Conservation (phyloP, 2,329 filamentous ascomycete genomes). For the Sporothrix phasma region DNA sequence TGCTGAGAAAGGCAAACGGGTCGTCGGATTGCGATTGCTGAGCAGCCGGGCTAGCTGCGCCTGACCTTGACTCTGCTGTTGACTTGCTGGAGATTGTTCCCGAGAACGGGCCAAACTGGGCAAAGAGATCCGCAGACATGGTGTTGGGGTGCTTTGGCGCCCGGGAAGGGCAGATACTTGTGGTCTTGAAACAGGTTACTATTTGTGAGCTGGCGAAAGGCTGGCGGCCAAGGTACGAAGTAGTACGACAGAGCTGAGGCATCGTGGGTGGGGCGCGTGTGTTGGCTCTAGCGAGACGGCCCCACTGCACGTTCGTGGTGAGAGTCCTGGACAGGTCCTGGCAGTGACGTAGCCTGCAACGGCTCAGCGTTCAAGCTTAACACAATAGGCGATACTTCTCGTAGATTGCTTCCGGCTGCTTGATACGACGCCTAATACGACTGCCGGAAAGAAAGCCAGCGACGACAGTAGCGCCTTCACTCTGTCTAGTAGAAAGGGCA, state of each 20-base stretch:
- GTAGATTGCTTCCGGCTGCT: too few species aligned
- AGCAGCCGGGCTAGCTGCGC: constrained; percentile 8
- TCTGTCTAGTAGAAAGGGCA: background rate
- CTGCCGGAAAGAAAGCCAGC: too few species aligned
- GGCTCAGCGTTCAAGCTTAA: too few species aligned
- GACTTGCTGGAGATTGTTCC: constrained; percentile 22
- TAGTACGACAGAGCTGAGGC: background rate
- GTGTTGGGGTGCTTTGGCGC: background rate
- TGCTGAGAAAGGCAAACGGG: constrained; percentile 27
- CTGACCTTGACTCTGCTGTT: constrained; percentile 20
- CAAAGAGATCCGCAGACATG: constrained; percentile 59
- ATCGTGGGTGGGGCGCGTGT: constrained; percentile 10
- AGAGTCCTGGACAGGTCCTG: background rate
- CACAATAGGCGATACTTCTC: too few species aligned
- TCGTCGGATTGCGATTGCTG: constrained; percentile 19
- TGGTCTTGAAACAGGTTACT: background rate
- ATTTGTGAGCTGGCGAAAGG: background rate
- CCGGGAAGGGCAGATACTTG: background rate
- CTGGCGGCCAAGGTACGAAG: background rate
- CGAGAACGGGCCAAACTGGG: constrained; percentile 48
- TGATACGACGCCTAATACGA: too few species aligned
- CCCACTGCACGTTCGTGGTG: background rate
- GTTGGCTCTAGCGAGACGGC: background rate
- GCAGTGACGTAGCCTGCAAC: too few species aligned
- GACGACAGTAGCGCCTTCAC: too few species aligned